Conservation (phyloP, 768 basidiomycete genomes). For the Trametes punicea region DNA sequence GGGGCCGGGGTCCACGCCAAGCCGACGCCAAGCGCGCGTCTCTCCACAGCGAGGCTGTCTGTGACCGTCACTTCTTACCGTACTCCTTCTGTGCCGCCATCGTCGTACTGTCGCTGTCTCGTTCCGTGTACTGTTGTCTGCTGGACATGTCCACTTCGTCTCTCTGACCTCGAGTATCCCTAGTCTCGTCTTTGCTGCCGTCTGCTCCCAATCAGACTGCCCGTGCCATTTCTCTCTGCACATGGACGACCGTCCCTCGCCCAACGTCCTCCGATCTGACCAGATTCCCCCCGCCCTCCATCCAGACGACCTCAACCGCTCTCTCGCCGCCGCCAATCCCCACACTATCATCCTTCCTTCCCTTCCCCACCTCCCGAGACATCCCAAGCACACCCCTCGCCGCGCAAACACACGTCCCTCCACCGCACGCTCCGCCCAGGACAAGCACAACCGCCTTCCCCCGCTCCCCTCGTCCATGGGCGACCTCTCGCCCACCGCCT, state of each 20-base stretch:
- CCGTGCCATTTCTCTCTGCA: background rate
- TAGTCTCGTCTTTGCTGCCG: background rate
- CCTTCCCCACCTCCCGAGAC: conserved; percentile 32
- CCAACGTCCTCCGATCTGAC: conserved; percentile 8
- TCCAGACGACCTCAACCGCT: conserved; percentile 21
- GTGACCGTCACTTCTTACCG: no score
- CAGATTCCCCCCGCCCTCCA: conserved; percentile 15
- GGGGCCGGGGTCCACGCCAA: no score
- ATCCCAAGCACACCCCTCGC: conserved; percentile 23
- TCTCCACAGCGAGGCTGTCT: no score
- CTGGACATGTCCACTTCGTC: background rate
- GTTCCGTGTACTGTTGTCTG: background rate
- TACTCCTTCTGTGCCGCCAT: no score
- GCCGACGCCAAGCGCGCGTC: no score
- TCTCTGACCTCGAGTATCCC: background rate
- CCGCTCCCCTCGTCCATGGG: conserved; percentile 14
- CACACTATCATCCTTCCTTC: conserved; percentile 25
- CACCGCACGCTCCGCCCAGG: conserved; percentile 45
- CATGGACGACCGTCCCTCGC: conserved; percentile 7
- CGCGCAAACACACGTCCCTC: conserved; percentile 37
- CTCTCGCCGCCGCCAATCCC: conserved; percentile 22
- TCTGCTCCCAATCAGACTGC: background rate
- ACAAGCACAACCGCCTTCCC: conserved; percentile 39
- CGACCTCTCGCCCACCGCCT: conserved; percentile 15
- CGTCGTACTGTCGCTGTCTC: no score